Base-by-base conservation (phyloP, 2,329 filamentous ascomycete genomes). In the Neonectria punicea region DNA sequence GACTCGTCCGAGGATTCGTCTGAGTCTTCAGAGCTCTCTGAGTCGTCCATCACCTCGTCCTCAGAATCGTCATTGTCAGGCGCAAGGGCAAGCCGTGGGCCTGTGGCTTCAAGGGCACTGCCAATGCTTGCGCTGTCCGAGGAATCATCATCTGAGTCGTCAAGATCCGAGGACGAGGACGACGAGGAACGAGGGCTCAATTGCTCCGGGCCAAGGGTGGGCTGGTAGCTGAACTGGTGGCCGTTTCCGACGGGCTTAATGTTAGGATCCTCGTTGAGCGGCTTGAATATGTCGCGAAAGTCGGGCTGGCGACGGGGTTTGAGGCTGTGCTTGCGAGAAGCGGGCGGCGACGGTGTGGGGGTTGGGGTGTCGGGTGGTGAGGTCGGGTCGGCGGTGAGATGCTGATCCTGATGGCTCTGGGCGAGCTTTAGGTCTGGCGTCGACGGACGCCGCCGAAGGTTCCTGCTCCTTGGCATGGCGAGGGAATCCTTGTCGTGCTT, bases 351-450 rank as follows among this genome's bases (percentile, higher is more conserved):
- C 39, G 78, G 76, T 44, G 80, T 83, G 56, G 83, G 83, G 44
- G 83, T 84, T 54, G 83, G 83, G 44, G 83, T 84, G 54, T 82
- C 81, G 44, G 83, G 83, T 67, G 83, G 83, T 71, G 83, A 85
- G 61, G 82, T 80, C 58, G 81, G 83, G 61, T 80, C 78, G 69
- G 76, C 74, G 74, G 75, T 72, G 70, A 71, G 72, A 61, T 67
- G 67, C 58, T 73, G 70, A 39, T 78, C 75, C 62, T 74, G 63
- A 22, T 61, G 53, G 34, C 76, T 73, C 63, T 71, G 74, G 61
- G 67, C 71, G 61, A 77, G 68, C 67, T 79, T 79, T 70, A 83
- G 77, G 64, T 80, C 80, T 58, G 82, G 82, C 66, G 81, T 83
- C 44, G 80, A 75, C 60, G 80, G 80, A 68, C 79, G 80, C 74